phyloP scores from a whole-genome alignment of 306 rosid genomes.

The Inga leiocalycina region DNA sequence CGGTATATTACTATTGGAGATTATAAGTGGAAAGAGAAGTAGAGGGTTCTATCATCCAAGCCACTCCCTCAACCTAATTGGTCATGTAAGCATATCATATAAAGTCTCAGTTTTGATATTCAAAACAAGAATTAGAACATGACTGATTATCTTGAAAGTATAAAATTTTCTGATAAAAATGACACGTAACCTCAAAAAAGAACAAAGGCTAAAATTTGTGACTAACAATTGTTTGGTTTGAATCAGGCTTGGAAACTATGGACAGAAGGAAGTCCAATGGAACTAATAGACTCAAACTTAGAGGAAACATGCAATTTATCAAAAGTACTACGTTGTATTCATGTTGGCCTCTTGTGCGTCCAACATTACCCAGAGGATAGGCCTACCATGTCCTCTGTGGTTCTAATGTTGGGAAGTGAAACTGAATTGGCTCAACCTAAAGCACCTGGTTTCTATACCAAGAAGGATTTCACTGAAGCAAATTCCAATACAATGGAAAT shows the following conservation, averaged over 20 bases:
- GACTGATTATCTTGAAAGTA: neutral
- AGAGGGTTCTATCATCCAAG: slow-evolving; percentile 43
- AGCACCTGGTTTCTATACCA: slow-evolving; percentile 47
- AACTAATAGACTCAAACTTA: slow-evolving; percentile 45
- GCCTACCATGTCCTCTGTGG: slow-evolving; percentile 40
- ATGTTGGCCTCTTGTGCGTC: slow-evolving; percentile 56
- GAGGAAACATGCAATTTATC: slow-evolving; percentile 23
- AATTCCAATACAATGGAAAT: slow-evolving; percentile 30
- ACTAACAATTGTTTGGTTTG: neutral
- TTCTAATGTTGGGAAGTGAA: slow-evolving; percentile 51
- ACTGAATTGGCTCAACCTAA: slow-evolving; percentile 49
- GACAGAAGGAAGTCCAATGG: slow-evolving; percentile 46
- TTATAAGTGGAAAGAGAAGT: slow-evolving; percentile 54
- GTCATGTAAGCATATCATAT: slow-evolving; percentile 45
- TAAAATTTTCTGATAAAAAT: neutral
- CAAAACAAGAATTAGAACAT: neutral
- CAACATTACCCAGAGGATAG: slow-evolving; percentile 53
- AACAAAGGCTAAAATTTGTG: neutral
- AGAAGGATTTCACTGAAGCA: neutral
- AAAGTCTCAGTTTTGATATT: neutral
- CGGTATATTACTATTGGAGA: slow-evolving; percentile 58
- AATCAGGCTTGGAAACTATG: slow-evolving; percentile 61
- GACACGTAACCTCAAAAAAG: neutral
- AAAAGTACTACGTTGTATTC: slow-evolving; percentile 50
- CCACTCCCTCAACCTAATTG: slow-evolving; percentile 41